A percentile compares a stretch with the other conserved stretches of the same genome.
phyloP scores from a whole-genome alignment of 129 eudicot genomes.

The Heracleum sosnowskyi region DNA sequence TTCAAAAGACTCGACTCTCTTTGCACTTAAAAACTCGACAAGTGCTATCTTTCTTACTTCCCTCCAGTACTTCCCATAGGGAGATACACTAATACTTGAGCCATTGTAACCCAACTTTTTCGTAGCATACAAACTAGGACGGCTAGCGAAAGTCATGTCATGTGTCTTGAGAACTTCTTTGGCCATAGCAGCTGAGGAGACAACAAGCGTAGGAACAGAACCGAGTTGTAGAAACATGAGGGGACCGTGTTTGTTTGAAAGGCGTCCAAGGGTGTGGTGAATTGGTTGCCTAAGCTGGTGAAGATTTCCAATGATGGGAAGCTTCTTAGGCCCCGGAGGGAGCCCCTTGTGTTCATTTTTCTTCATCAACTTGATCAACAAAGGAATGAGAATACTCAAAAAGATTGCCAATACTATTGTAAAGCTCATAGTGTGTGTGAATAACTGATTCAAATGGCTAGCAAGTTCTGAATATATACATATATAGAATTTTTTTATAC shows the following conservation, averaged over 20 bases:
- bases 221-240: slow-evolving; percentile 27
- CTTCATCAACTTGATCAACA: background rate
- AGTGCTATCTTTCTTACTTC: slow-evolving; percentile 27
- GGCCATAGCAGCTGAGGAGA: slow-evolving; percentile 28
- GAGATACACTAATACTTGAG: slow-evolving; percentile 22
- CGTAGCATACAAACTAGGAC: slow-evolving; percentile 4
- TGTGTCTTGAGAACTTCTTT: slow-evolving; percentile 21
- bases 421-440: background rate
- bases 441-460: background rate
- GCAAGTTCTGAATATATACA: too few relatives aligned
- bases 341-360: background rate
- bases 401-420: background rate
- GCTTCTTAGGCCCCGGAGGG: slow-evolving; percentile 32
- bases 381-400: background rate
- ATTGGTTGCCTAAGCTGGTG: slow-evolving; percentile 22
- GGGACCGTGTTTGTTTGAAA: slow-evolving; percentile 24
- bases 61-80: slow-evolving; percentile 28
- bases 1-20: background rate
- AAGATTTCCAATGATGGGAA: slow-evolving; percentile 40
- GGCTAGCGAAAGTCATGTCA: slow-evolving; percentile 17
- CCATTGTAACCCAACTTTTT: slow-evolving; percentile 6
- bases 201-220: slow-evolving; percentile 13
- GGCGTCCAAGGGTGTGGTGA: slow-evolving; percentile 23
- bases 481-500: too few relatives aligned
- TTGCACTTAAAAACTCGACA: slow-evolving; percentile 14